phyloP scores from a whole-genome alignment of 208 protist species.

The Borovskyia barvae region DNA sequence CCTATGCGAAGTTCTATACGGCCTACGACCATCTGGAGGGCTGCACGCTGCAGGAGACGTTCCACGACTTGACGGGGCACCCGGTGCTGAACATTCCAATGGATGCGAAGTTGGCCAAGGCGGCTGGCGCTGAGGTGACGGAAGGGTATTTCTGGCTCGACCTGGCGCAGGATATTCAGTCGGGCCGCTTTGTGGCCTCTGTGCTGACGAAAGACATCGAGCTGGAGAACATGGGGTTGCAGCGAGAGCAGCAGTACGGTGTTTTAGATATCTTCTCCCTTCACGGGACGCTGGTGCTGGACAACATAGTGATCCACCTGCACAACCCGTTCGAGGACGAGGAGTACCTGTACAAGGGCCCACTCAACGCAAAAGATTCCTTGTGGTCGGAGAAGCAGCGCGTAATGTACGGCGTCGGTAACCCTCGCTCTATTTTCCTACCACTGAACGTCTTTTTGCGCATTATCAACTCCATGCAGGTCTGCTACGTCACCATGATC shows the following conservation, averaged over 20 bases:
- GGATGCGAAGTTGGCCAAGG: conserved; percentile 65
- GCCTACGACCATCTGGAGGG: conserved; percentile 70
- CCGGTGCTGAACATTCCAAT: conserved; percentile 77
- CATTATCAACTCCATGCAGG: conserved; percentile 58
- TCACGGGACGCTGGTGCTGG: conserved; percentile 47
- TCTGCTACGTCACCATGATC: conserved; percentile 53
- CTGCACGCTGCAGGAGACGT: conserved; percentile 73
- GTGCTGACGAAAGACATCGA: conserved; percentile 56
- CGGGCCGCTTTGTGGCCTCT: conserved; percentile 50
- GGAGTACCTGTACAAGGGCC: conserved; percentile 60
- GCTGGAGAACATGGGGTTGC: conserved; percentile 63
- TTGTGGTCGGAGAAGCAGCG: conserved; percentile 49
- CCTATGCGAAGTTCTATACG: conserved; percentile 89
- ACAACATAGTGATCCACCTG: conserved; percentile 66
- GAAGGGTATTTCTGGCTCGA: conserved; percentile 64
- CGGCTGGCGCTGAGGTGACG: conserved; percentile 41
- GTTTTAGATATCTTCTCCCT: conserved; percentile 80
- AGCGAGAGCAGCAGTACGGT: conserved; percentile 76
- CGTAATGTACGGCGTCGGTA: conserved; percentile 39
- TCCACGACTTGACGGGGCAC: conserved; percentile 79
- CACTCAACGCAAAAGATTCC: conserved; percentile 50
- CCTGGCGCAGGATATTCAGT: conserved; percentile 57
- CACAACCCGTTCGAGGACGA: conserved; percentile 85
- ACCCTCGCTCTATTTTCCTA: conserved; percentile 54
- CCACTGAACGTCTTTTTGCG: conserved; percentile 60